These are phyloP conservation scores for Fusarium pseudoanthophilum DNA, from an alignment of 2,329 filamentous ascomycete genomes.

Conservation along the genomic window DNA sequence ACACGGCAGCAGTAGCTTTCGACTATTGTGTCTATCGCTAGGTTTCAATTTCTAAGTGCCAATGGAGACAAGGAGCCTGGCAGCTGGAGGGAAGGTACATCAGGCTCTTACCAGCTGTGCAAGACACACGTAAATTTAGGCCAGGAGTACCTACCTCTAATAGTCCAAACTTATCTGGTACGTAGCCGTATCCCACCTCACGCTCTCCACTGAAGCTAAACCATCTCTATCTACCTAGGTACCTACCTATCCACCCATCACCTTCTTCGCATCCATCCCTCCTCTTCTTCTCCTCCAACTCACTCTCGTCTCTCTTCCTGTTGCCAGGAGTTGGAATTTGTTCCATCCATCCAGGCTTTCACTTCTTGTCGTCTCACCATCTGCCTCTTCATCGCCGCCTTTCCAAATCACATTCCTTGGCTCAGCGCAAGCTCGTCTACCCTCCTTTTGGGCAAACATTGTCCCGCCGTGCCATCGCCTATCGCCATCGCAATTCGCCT, in stretches of 20 bases:
- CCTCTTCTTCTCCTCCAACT: constrained; percentile 38
- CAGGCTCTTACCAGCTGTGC: constrained; percentile 12
- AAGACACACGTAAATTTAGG: constrained; percentile 28
- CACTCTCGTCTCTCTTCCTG: constrained; percentile 44
- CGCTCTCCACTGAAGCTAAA: constrained; percentile 37
- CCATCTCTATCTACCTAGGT: constrained; percentile 30
- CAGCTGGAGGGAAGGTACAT: constrained; percentile 19
- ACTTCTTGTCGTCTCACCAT: constrained; percentile 55
- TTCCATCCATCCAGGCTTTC: constrained; percentile 56
- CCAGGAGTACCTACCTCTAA: constrained; percentile 23
- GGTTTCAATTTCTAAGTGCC: neutral
- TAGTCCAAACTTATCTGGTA: constrained; percentile 26
- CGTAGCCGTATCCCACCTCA: constrained; percentile 32
- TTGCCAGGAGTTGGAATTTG: constrained; percentile 50
- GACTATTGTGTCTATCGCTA: neutral
- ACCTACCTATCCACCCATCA: constrained; percentile 35
- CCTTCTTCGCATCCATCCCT: constrained; percentile 39
- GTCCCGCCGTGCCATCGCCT: constrained; percentile 48
- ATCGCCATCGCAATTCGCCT: constrained; percentile 45
- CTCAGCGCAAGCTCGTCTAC: constrained; percentile 50
- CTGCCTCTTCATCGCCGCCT: constrained; percentile 50
- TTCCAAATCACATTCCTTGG: constrained; percentile 54
- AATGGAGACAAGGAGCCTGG: constrained; percentile 2
- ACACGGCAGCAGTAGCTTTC: neutral
- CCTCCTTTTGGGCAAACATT: constrained; percentile 53